These are phyloP conservation scores for Aegilops sharonensis DNA, from an alignment of 176 grass and related monocot genomes.

Conservation along the genomic window DNA sequence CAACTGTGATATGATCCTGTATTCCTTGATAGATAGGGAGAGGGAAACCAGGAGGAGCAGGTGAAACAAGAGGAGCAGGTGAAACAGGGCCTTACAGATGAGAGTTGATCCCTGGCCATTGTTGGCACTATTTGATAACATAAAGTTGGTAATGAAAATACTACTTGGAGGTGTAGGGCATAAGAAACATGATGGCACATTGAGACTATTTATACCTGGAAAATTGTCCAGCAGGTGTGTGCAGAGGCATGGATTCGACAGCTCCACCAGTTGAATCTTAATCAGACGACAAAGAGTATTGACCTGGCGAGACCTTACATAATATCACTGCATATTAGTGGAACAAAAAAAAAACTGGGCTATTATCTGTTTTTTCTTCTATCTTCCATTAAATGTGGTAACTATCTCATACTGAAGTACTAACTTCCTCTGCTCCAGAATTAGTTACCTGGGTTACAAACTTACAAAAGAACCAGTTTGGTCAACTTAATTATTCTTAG, in stretches of 20 bases:
- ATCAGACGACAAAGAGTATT: not conserved
- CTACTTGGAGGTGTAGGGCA: too few relatives aligned
- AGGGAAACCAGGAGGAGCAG: not conserved
- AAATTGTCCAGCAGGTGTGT: not conserved
- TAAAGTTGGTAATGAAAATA: too few relatives aligned
- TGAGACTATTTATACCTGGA: too few relatives aligned
- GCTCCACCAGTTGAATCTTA: not conserved
- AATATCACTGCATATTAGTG: not conserved
- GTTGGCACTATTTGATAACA: too few relatives aligned
- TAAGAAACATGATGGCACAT: too few relatives aligned
- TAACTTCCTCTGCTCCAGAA: not conserved
- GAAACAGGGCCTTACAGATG: too few relatives aligned
- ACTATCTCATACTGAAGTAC: not conserved
- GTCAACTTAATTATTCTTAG: not conserved
- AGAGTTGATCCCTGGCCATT: too few relatives aligned
- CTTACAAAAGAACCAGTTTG: not conserved
- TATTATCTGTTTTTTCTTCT: not conserved
- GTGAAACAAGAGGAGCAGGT: too few relatives aligned
- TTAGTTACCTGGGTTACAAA: not conserved
- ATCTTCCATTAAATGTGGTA: not conserved
- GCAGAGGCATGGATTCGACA: not conserved
- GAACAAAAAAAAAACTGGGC: not conserved
- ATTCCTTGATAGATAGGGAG: not conserved
- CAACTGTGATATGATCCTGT: not conserved
- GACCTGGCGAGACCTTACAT: not conserved